Base-by-base conservation (phyloP, 2,329 filamentous ascomycete genomes). In the Exophiala calicioides region DNA sequence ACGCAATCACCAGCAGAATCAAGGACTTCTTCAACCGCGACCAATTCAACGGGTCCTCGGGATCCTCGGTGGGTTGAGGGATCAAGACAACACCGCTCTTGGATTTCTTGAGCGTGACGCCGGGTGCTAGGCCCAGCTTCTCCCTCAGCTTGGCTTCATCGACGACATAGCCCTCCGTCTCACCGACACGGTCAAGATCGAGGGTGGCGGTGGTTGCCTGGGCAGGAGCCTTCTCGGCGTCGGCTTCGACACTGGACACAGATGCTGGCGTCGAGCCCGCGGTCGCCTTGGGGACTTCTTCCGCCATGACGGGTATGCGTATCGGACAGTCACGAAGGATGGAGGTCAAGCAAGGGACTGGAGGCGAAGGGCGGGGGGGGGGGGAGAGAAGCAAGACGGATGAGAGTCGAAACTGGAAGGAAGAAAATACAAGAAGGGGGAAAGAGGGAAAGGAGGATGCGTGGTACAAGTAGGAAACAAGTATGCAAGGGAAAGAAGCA, bases 1-100 rank as follows among this genome's bases (percentile, higher is more conserved):
- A 62, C 9, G 72, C 68, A 3, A 79, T 63, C n/a, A 76, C 67
- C n/a, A 71, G 63, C 1, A 80, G 62, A 21, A 76, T 69, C 12
- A 70, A 30, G 46, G 74, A 70, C 58, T 81, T 81, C 65, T 71
- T 74, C 40, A 59, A 47, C 44, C 66, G 64, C 20, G 62, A 65
- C 78, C 77, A 81, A 58, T 80, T 80, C 30, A 80, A 60, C 0
- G 77, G 77, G 52, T 80, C 77, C 31, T 73, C 63, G 1, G 72
- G 68, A 40, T 77, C 71, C 27, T 70, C 70, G 43, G 70, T 74
- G 0, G 77, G 77, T 58, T 80, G 76, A 2, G 77, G 78, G 16
- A 79, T 76, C 36, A 80, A 66, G 12, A 78, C 70, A 2, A 71
- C 74, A 29, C 65, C 65, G 6, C 66, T 62, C 26, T 62, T 53